Conservation (phyloP, 148 eudicot genomes). For the Nyssa sinensis region DNA sequence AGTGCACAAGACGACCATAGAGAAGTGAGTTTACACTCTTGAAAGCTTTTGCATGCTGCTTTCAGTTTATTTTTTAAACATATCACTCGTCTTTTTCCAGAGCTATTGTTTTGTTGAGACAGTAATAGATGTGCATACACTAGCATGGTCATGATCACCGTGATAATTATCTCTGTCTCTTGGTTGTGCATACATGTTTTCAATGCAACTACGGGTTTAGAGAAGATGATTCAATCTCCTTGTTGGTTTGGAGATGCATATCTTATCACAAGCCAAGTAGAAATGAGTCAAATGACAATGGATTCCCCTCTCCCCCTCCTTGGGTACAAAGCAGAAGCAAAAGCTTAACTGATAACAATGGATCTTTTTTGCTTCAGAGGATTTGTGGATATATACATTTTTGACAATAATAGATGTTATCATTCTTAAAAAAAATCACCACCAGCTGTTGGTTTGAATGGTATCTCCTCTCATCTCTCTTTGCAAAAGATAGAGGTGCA, state of each 20-base stretch:
- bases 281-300: background rate
- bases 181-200: background rate
- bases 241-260: background rate
- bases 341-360: background rate
- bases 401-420: too few species aligned
- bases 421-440: too few species aligned
- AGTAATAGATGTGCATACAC: background rate
- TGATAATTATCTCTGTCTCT: background rate
- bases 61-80: background rate
- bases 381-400: too few species aligned
- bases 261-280: background rate
- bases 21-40: slow-evolving; percentile 48
- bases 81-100: background rate
- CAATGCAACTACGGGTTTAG: background rate
- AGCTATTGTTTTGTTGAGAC: background rate
- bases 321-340: background rate
- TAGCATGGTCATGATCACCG: too few species aligned
- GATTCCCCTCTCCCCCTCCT: too few species aligned
- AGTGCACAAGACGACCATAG: slow-evolving; percentile 94
- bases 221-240: background rate
- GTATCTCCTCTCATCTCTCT: too few species aligned
- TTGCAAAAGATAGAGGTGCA: too few species aligned
- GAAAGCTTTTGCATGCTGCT: slow-evolving; percentile 3
- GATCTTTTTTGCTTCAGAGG: background rate
- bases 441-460: too few species aligned